These are phyloP conservation scores for Botryotinia calthae DNA, from an alignment of 2,329 filamentous ascomycete genomes.

Conservation along the genomic window DNA sequence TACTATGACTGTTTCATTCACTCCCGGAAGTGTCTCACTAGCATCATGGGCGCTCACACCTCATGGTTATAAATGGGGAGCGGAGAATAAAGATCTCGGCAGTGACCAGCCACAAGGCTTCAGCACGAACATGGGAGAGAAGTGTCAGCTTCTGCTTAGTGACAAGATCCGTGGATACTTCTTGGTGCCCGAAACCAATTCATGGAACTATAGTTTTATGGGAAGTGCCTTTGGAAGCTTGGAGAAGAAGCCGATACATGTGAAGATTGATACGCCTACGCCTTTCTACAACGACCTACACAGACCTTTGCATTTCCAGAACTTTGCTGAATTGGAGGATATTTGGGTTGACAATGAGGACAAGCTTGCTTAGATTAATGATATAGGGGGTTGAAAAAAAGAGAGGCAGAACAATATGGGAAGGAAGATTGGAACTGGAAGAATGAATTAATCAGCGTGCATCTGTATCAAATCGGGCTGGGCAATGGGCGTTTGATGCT, in stretches of 20 bases:
- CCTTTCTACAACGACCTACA: conserved; percentile 92
- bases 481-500: conserved; percentile 10
- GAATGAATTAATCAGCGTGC: conserved; percentile 11
- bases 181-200: conserved; percentile 82
- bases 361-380: conserved; percentile 72
- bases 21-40: conserved; percentile 90
- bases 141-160: conserved; percentile 88
- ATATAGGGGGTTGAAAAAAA: not conserved
- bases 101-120: conserved; percentile 95
- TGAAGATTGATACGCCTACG: conserved; percentile 88
- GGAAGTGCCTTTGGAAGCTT: conserved; percentile 81
- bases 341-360: conserved; percentile 92
- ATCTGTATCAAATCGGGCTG: conserved; percentile 9
- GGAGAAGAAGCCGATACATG: conserved; percentile 87
- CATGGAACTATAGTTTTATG: conserved; percentile 99
- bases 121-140: conserved; percentile 86
- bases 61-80: conserved; percentile 93
- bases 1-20: conserved; percentile 94
- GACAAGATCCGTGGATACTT: conserved; percentile 96
- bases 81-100: conserved; percentile 87
- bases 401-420: not conserved
- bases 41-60: conserved; percentile 92
- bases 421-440: conserved; percentile 1
- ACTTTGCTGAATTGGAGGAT: conserved; percentile 95
- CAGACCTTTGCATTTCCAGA: conserved; percentile 91